A percentile compares a stretch with the other conserved stretches of the same genome.
These are phyloP conservation scores for Cladosporium sphaerospermum DNA, from an alignment of 2,329 filamentous ascomycete genomes.

Conservation along the genomic window DNA sequence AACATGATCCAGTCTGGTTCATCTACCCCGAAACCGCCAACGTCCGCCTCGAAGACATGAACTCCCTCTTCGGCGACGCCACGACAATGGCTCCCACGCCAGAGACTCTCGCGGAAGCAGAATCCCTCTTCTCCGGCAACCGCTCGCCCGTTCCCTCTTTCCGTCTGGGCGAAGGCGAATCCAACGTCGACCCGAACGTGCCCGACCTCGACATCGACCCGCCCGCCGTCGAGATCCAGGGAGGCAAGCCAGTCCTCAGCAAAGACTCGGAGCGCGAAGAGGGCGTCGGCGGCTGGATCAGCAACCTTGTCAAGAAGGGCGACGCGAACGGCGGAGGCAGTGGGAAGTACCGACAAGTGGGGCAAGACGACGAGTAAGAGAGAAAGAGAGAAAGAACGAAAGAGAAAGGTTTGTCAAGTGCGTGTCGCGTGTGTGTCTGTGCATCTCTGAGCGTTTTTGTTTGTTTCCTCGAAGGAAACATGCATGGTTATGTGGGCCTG, in stretches of 20 bases:
- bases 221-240: conserved; percentile 52
- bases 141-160: conserved; percentile 76
- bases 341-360: conserved; percentile 42
- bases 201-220: conserved; percentile 78
- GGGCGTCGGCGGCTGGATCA: conserved; percentile 64
- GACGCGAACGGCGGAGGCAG: conserved; percentile 32
- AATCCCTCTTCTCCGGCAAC: conserved; percentile 66
- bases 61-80: conserved; percentile 85
- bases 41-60: conserved; percentile 94
- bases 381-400: not conserved
- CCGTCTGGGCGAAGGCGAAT: conserved; percentile 51
- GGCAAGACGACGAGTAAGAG: conserved; percentile 35
- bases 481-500: too few relatives aligned
- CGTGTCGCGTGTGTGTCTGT: not conserved
- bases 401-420: not conserved
- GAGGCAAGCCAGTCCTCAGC: conserved; percentile 43
- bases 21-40: conserved; percentile 96
- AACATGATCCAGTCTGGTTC: conserved; percentile 69
- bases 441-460: not conserved
- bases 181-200: conserved; percentile 51
- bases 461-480: not conserved
- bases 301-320: conserved; percentile 54
- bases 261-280: conserved; percentile 38
- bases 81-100: conserved; percentile 79
- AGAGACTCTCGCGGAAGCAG: conserved; percentile 67